phyloP scores from a whole-genome alignment of 192 early-diverging fungal species.

The Backusella westeae region DNA sequence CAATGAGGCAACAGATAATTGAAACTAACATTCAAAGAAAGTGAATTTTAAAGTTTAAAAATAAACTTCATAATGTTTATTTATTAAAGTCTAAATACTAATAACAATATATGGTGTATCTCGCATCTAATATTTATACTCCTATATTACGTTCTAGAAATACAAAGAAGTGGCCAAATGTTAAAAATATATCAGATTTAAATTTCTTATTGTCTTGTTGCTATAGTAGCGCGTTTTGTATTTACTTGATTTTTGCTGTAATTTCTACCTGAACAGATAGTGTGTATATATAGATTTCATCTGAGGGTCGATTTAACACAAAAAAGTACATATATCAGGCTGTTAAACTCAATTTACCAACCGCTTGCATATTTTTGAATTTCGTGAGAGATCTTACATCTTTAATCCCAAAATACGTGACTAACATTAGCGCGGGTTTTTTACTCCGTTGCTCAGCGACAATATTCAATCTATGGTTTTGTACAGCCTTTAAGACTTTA shows the following conservation, averaged over 20 bases:
- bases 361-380: neutral
- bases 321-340: neutral
- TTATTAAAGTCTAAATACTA: neutral
- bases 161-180: neutral
- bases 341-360: neutral
- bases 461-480: neutral
- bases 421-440: neutral
- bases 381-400: neutral
- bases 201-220: neutral
- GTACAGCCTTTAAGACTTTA: neutral
- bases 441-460: neutral
- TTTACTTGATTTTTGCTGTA: neutral
- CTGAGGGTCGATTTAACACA: neutral
- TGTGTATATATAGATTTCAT: neutral
- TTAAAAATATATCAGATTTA: neutral
- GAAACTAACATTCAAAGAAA: neutral
- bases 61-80: neutral
- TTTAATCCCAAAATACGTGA: neutral
- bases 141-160: neutral
- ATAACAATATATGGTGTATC: neutral
- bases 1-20: neutral
- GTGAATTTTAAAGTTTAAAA: neutral
- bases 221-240: neutral
- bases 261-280: neutral
- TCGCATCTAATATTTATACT: neutral